Conservation (phyloP, 2,329 filamentous ascomycete genomes). For the Colletotrichum sp. region DNA sequence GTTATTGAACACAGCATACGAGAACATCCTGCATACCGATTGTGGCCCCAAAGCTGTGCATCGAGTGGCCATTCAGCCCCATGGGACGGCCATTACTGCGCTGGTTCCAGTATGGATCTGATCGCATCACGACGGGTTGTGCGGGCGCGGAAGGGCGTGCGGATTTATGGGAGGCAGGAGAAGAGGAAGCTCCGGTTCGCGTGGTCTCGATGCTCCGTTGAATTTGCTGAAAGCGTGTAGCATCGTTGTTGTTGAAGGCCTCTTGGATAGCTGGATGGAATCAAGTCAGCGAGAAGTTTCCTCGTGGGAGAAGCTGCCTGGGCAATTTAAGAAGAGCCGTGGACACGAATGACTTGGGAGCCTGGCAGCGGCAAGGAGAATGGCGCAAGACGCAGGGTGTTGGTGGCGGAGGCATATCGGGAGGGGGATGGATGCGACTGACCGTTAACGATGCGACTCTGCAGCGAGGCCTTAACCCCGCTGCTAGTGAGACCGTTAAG, state of each 20-base stretch:
- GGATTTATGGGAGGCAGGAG: constrained; percentile 11
- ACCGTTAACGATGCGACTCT: constrained; percentile 80
- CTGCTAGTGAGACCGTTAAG: constrained; percentile 76
- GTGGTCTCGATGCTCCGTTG: constrained; percentile 42
- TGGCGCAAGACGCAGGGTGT: background rate
- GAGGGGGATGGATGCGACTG: constrained; percentile 44
- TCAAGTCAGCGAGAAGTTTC: background rate
- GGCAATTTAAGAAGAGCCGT: background rate
- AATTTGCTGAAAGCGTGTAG: constrained; percentile 46
- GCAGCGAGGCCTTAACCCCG: constrained; percentile 85
- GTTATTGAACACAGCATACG: background rate
- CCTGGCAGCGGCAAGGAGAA: background rate
- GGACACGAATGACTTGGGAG: background rate
- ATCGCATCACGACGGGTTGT: background rate
- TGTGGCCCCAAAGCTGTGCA: background rate
- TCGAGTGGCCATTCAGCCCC: background rate
- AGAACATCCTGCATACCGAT: background rate
- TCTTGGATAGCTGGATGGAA: constrained; percentile 45
- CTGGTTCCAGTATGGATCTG: constrained; percentile 5
- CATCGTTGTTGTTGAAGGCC: constrained; percentile 39
- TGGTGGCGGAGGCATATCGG: background rate
- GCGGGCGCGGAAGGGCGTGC: background rate
- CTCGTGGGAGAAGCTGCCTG: background rate
- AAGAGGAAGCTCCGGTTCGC: constrained; percentile 7
- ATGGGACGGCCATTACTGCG: background rate